Base-by-base conservation (phyloP, 1,284 basidiomycete genomes). In the Melampsora larici-populina region DNA sequence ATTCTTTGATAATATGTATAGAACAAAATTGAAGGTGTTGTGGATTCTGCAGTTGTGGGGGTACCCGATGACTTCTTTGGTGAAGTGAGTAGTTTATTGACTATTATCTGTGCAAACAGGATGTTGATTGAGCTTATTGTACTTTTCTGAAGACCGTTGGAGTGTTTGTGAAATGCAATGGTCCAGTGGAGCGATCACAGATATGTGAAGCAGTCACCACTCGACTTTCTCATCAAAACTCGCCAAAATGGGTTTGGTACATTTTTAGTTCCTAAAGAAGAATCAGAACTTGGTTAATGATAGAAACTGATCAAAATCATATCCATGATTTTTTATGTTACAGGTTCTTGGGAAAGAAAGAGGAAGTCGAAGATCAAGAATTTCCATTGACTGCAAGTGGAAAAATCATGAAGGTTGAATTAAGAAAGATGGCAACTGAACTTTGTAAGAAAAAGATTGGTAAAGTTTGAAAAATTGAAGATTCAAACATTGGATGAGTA, bases 361-460 rank as follows among this genome's bases (percentile, higher is more conserved):
- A 64, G 8, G 62, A 64, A n/a, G 18, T 36, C 31, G 70, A 60
- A 31, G 33, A 43, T 18, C 13, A 18, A 24, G 58, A 63, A 18
- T 72, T 72, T 64, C 70, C 70, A 3, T 40, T 63, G 60, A 72
- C 70, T 17, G 70, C 33, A 5, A 72, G 70, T 31, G 70, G 70
- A 43, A 72, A 72, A 60, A 64, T 72, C 43, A 63, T 63, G 31
- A 72, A 72, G 43, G 62, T 24, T 26, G 70, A 63, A 29, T 60
- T 72, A 36, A 36, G 36, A 36, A 36, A 36, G 36, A 36, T 36
- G 36, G 36, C 36, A 36, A 36, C 9, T 9, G 36, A 36, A 36
- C 36, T 36, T 36, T 36, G 36, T 36, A 36, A 36, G 36, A 36
- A 36, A 36, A 36, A 36, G 36, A 36, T 36, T 36, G 36, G 36